phyloP scores from a whole-genome alignment of 2,329 filamentous ascomycete genomes.

The Diplodia sapinea region DNA sequence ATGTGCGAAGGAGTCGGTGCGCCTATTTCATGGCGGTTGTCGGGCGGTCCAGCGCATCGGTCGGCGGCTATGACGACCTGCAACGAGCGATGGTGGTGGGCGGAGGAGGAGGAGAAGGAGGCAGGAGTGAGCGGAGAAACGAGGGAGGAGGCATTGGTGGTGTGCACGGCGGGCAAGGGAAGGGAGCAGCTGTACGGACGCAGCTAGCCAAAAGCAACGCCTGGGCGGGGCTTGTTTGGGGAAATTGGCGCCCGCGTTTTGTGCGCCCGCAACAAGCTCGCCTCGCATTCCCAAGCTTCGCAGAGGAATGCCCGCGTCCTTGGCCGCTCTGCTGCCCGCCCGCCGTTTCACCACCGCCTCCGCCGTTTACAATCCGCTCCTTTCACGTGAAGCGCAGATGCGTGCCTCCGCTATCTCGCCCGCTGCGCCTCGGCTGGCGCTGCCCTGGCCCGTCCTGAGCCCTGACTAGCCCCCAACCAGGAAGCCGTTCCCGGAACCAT shows the following conservation, averaged over 20 bases:
- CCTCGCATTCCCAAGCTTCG: slow-evolving; percentile 15
- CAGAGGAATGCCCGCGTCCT: background rate
- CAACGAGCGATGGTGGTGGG: slow-evolving; percentile 9
- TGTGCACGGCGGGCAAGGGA: background rate
- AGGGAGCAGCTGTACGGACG: background rate
- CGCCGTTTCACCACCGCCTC: background rate
- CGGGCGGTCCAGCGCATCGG: no score
- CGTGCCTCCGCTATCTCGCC: background rate
- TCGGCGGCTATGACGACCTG: background rate
- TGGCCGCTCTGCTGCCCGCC: background rate
- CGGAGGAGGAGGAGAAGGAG: background rate
- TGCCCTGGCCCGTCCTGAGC: background rate
- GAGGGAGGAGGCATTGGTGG: slow-evolving; percentile 15
- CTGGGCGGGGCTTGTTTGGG: slow-evolving; percentile 23
- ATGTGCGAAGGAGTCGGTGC: slow-evolving; percentile 8
- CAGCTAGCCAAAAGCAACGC: slow-evolving; percentile 2
- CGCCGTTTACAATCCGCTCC: background rate
- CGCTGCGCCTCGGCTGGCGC: background rate
- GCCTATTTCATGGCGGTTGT: slow-evolving; percentile 24
- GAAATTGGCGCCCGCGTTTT: slow-evolving; percentile 20
- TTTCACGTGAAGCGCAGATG: background rate
- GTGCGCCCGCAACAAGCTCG: slow-evolving; percentile 15
- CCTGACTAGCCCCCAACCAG: background rate
- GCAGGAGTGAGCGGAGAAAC: background rate
- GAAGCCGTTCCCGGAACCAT: background rate